Conservation (phyloP, 2,329 filamentous ascomycete species). For the Xylaria sp. region DNA sequence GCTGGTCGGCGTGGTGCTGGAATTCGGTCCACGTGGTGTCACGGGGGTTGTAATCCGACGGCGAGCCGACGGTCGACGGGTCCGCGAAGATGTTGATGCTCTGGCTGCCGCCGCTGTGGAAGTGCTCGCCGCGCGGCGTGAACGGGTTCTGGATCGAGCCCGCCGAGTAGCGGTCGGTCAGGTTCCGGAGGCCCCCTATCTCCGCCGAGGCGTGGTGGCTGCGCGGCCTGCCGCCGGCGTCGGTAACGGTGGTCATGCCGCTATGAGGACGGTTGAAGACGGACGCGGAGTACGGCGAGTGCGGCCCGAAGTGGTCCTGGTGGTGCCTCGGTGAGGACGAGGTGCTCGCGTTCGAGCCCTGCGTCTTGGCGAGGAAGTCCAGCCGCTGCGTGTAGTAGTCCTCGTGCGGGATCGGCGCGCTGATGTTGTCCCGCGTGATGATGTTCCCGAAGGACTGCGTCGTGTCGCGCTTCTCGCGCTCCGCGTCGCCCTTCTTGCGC, state of each 20-base stretch:
- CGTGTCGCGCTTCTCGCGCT: constrained; percentile 29
- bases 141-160: constrained; percentile 9
- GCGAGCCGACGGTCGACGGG: constrained; percentile 39
- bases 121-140: constrained; percentile 21
- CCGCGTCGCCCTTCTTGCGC: constrained; percentile 36
- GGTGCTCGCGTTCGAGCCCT: constrained; percentile 34
- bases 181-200: constrained; percentile 44
- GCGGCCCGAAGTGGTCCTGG: constrained; percentile 39
- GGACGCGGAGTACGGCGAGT: constrained; percentile 40
- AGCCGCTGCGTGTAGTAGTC: constrained; percentile 43
- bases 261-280: neutral
- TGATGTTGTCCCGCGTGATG: constrained; percentile 43
- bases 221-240: constrained; percentile 33
- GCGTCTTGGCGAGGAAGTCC: constrained; percentile 47
- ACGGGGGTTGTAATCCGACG: constrained; percentile 29
- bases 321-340: constrained; percentile 38
- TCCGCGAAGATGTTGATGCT: constrained; percentile 49
- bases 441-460: constrained; percentile 46
- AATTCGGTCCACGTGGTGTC: constrained; percentile 47
- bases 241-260: neutral
- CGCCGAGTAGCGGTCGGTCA: constrained; percentile 40
- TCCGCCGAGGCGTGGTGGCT: constrained; percentile 49
- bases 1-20: constrained; percentile 41
- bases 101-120: constrained; percentile 42
- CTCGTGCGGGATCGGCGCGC: constrained; percentile 46